Evolutionary conservation across 148 eudicot species (phyloP), one percentile per base, ranked within the genome.

Genomic region (Hydrangea macrophylla): DNA sequence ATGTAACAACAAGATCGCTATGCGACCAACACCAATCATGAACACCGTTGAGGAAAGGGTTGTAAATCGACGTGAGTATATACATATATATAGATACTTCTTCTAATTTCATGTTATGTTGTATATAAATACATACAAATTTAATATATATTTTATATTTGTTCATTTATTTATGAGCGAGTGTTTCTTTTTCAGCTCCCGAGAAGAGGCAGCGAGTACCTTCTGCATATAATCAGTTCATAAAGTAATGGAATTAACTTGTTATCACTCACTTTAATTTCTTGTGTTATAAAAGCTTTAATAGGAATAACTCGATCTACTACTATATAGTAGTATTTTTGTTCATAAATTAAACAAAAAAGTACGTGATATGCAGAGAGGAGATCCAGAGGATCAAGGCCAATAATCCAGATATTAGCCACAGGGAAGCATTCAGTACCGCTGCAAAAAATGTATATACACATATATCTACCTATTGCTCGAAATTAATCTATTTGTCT

Each of bases 191-290:
- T 69, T 37, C 88, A 92, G 97, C 97, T 70, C 97, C 97, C 1
- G 97, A 88, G 82, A 91, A 91, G 83, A 91, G 97, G 81, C 97
- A 91, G 75, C 92, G 97, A 54, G 97, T 91, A 40, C 97, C 97
- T 51, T 92, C 97, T 67, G 97, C 95, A 44, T 92, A 92, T 76
- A 92, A 92, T 76, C 97, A 85, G 78, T 92, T 92, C 80, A 92
- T 92, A 73, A 92, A 88, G 97, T 92, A 86, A 88, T 22, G 44
- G 45, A 55, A 62, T 18, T n/a, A n/a, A n/a, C n/a, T n/a, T 58
- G 50, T 37, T 31, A 18, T 10, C 11, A 8, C 4, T 63, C 66
- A 11, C 58, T 20, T 72, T 26, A 62, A 63, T 56, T 17, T 42
- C 26, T 26, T 50, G 37, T 5, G 25, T 36, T 9, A 11, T 37